These are phyloP conservation scores for Wickerhamomyces canadensis DNA, from an alignment of 805 yeast species.

Conservation along the genomic window DNA sequence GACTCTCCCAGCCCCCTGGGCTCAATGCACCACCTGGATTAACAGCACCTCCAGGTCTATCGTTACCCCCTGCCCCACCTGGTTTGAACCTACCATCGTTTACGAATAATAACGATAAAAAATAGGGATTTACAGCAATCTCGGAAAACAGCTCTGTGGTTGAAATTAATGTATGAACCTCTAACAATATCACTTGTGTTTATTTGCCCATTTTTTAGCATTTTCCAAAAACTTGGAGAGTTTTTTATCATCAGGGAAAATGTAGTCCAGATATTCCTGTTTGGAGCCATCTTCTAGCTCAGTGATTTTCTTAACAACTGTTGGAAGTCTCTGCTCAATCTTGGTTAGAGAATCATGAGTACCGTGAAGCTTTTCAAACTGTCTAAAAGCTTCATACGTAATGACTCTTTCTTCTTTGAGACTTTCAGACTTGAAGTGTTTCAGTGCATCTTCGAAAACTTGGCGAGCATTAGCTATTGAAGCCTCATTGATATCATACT, in stretches of 20 bases:
- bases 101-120: neutral
- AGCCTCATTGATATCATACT: constrained; percentile 42
- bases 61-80: constrained; percentile 10
- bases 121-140: too few relatives aligned
- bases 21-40: constrained; percentile 6
- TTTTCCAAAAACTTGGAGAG: constrained; percentile 36
- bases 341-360: constrained; percentile 27
- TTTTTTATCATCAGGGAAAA: constrained; percentile 59
- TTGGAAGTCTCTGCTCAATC: constrained; percentile 48
- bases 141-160: too few relatives aligned
- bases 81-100: neutral
- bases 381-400: constrained; percentile 54
- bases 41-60: constrained; percentile 2
- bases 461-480: constrained; percentile 47
- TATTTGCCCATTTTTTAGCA: constrained; percentile 44
- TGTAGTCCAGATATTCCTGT: constrained; percentile 53
- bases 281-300: constrained; percentile 38
- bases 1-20: neutral
- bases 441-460: constrained; percentile 51
- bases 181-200: constrained; percentile 8
- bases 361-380: constrained; percentile 66
- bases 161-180: neutral
- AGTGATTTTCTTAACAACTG: constrained; percentile 39
- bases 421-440: constrained; percentile 31
- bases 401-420: constrained; percentile 40